These are phyloP conservation scores for Exophiala bonariae DNA, from an alignment of 2,329 filamentous ascomycete genomes.

Conservation along the genomic window DNA sequence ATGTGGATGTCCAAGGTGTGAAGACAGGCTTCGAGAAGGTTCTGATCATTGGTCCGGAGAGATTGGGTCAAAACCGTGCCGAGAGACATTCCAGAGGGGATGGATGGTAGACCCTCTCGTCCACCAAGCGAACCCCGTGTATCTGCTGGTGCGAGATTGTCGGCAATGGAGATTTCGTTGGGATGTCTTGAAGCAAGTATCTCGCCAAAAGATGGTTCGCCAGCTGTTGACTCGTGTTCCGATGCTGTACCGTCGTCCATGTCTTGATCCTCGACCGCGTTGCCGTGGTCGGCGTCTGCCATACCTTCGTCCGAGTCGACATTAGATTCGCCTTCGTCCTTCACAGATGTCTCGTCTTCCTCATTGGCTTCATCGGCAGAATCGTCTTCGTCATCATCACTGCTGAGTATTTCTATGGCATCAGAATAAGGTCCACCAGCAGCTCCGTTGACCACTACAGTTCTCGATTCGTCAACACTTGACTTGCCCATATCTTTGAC, in stretches of 20 bases:
- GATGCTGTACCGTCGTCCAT: background rate
- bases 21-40: constrained; percentile 89
- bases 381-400: constrained; percentile 42
- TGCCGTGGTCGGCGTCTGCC: constrained; percentile 32
- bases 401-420: constrained; percentile 50
- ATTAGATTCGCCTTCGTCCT: constrained; percentile 16
- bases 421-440: constrained; percentile 39
- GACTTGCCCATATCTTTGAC: constrained; percentile 51
- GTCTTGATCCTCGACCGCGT: constrained; percentile 37
- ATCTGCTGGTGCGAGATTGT: constrained; percentile 47
- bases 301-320: constrained; percentile 35
- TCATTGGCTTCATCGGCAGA: constrained; percentile 25
- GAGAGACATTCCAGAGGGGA: constrained; percentile 75
- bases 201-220: constrained; percentile 80
- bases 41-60: constrained; percentile 84
- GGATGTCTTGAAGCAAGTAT: constrained; percentile 66
- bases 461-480: constrained; percentile 58
- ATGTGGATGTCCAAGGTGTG: constrained; percentile 74
- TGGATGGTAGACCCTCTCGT: constrained; percentile 50
- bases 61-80: constrained; percentile 92
- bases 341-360: constrained; percentile 22
- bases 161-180: constrained; percentile 39
- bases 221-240: constrained; percentile 21
- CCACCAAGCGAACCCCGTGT: constrained; percentile 37
- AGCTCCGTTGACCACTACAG: constrained; percentile 48